Percentiles rank a stretch among this genome's conserved stretches.
These are phyloP conservation scores for Dactylorhiza incarnata DNA, from an alignment of 106 monocot genomes.

Conservation along the genomic window DNA sequence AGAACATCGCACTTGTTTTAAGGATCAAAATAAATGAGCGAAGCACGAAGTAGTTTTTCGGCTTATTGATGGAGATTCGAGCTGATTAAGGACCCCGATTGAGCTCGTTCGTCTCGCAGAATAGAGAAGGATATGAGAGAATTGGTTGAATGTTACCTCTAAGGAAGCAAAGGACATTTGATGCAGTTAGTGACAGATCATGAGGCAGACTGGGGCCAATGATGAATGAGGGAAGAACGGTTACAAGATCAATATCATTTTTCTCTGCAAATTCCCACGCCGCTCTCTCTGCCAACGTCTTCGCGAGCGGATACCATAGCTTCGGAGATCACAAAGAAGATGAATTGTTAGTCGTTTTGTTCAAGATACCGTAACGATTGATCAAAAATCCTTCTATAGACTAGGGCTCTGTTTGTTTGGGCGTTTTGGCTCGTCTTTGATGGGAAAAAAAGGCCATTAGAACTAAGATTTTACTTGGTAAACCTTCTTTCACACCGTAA, in stretches of 20 bases:
- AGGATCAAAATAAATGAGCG: not conserved
- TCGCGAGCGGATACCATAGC: conserved; percentile 71
- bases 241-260: conserved; percentile 60
- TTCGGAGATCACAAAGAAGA: conserved; percentile 7
- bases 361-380: too few relatives aligned
- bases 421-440: too few relatives aligned
- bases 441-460: too few relatives aligned
- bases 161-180: conserved; percentile 54
- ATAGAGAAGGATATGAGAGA: too few relatives aligned
- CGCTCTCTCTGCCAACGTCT: conserved; percentile 69
- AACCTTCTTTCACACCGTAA: too few relatives aligned
- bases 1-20: not conserved
- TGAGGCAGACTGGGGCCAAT: conserved; percentile 53
- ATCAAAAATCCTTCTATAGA: too few relatives aligned
- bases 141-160: conserved; percentile 28
- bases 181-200: conserved; percentile 42
- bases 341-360: not conserved
- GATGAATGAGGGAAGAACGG: conserved; percentile 68
- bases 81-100: too few relatives aligned
- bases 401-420: too few relatives aligned
- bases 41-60: too few relatives aligned
- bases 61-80: too few relatives aligned
- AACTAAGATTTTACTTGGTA: too few relatives aligned
- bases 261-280: conserved; percentile 77
- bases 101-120: too few relatives aligned